Evolutionary conservation across 441 rosid genomes (phyloP), one percentile per base, ranked within the genome.

Genomic region (Populus hybrid): DNA sequence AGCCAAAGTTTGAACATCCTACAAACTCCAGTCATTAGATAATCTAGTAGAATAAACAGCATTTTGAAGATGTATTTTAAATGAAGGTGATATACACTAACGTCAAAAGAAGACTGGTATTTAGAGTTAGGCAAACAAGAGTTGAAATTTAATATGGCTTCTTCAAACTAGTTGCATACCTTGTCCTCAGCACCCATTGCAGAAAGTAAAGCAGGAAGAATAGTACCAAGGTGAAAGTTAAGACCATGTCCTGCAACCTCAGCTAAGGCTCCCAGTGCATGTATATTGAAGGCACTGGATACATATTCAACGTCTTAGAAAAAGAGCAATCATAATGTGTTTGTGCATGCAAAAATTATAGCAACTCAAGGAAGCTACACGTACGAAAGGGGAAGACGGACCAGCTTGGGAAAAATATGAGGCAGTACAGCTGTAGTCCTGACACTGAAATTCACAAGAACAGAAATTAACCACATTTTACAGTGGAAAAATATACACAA

Each of bases 171-270:
- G 24, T 24, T 24, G 24, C 24, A 24, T 24, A 24, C 24, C 97
- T 79, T 72, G 53, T 95, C 92, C 66, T 89, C 93, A 78, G 84
- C 90, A 74, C 97, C 96, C 95, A 95, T 89, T 73, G 95, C 96
- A 34, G 97, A 88, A 65, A 97, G 99, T 84, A 97, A 88, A 76
- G 97, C 92, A 83, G 99, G 99, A 85, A 97, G 94, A 81, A 97
- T 83, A 57, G 93, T 90, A 76, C 97, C 94, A 78, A 95, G 94
- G 85, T 97, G 99, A 83, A 78, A 72, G 81, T 92, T 91, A 70
- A 97, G 94, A 75, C 99, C 98, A 79, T 98, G 83, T 78, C 99
- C 98, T 8, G 99, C 99, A 85, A 95, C 99, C 82, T 97, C 99
- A 53, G 99, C 99, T 79, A 97, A 88, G 53, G 98, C 99, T 76